These are phyloP conservation scores for Tetrahymena malaccensis DNA, from an alignment of 73 alveolate species.

Conservation along the genomic window DNA sequence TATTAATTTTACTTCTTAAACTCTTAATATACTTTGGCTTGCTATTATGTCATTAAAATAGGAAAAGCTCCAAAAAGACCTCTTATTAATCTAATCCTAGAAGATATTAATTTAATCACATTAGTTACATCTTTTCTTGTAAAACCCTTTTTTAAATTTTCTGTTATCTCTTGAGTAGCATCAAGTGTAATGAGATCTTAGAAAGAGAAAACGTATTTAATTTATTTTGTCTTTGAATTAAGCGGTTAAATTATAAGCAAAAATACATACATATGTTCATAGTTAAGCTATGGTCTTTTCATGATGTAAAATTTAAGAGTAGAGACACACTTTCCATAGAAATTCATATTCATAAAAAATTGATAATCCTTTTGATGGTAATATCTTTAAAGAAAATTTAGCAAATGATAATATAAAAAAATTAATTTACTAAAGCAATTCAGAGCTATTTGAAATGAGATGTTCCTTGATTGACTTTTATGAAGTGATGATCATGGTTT, in stretches of 20 bases:
- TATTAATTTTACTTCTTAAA: background rate
- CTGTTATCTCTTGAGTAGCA: background rate
- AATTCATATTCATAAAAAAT: background rate
- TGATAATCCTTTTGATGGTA: background rate
- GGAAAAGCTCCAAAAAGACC: background rate
- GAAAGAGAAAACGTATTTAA: background rate
- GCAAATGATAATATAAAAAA: background rate
- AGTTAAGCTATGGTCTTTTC: background rate
- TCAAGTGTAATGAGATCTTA: background rate
- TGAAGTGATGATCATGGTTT: background rate
- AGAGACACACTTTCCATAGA: background rate
- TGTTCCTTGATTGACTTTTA: background rate
- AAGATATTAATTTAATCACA: background rate
- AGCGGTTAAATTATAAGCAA: background rate
- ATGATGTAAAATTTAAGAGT: background rate
- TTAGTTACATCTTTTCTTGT: background rate
- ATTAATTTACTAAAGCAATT: background rate
- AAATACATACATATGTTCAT: background rate
- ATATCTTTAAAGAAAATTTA: background rate
- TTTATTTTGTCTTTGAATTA: background rate
- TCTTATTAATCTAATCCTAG: background rate
- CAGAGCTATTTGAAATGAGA: background rate
- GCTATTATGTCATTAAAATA: background rate
- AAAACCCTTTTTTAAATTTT: background rate
- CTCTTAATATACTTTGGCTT: background rate